Evolutionary conservation across 495 filamentous ascomycete genomes (phyloP).

Genomic region (Penicillium angulare): DNA sequence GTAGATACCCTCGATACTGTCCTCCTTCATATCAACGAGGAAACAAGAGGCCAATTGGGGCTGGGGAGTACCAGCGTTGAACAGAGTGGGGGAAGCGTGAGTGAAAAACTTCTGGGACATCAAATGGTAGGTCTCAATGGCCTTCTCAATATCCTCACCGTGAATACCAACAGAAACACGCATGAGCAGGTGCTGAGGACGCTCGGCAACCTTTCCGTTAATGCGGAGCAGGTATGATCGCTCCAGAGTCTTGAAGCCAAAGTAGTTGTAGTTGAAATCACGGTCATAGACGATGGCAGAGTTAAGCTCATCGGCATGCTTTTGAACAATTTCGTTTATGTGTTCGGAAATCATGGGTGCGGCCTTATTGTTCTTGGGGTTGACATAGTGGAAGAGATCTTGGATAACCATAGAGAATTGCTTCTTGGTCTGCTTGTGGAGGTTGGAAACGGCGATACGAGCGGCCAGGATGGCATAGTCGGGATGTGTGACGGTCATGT

Average conservation of each 20-base stretch:
- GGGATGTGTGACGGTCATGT: constrained; percentile 99
- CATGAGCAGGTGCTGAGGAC: constrained; percentile 99
- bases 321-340: constrained; percentile 88
- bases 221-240: constrained; percentile 93
- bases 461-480: constrained; percentile 99
- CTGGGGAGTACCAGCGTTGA: constrained; percentile 94
- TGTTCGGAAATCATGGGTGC: constrained; percentile 92
- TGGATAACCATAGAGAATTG: constrained; percentile 92
- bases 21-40: constrained; percentile 96
- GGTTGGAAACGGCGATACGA: constrained; percentile 97
- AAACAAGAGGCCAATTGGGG: constrained; percentile 96
- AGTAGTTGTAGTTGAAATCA: constrained; percentile 99
- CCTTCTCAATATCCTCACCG: constrained; percentile 89
- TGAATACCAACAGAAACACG: constrained; percentile 96
- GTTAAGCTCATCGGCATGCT: constrained; percentile 93
- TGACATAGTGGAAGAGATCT: constrained; percentile 93
- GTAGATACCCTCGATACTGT: constrained; percentile 99
- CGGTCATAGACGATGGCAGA: constrained; percentile 98
- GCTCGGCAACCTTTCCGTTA: constrained; percentile 89
- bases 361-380: constrained; percentile 81
- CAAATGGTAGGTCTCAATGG: constrained; percentile 94
- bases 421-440: constrained; percentile 99
- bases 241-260: constrained; percentile 99
- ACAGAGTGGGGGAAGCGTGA: constrained; percentile 94
- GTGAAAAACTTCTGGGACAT: constrained; percentile 99